phyloP scores from a whole-genome alignment of 805 yeast genomes.

The Wickerhamomyces subpelliculosus region DNA sequence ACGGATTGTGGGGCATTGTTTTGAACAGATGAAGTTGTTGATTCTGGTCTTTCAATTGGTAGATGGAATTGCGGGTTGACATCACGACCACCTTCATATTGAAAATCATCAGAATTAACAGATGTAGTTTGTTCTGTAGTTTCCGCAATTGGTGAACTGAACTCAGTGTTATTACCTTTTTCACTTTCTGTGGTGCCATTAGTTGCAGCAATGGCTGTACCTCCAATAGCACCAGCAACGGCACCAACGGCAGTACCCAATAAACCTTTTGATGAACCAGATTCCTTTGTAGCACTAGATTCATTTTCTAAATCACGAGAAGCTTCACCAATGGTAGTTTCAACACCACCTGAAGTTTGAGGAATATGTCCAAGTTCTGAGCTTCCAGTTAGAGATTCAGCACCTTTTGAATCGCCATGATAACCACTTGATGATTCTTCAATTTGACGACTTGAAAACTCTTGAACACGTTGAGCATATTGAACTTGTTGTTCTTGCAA shows the following conservation, averaged over 20 bases:
- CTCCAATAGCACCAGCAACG: slow-evolving; percentile 23
- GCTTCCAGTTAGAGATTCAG: slow-evolving; percentile 8
- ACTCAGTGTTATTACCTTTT: slow-evolving; percentile 17
- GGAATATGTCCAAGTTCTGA: too few species aligned
- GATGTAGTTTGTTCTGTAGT: slow-evolving; percentile 21
- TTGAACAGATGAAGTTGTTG: slow-evolving; percentile 84
- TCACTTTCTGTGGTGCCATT: slow-evolving; percentile 26
- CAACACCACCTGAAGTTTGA: too few species aligned
- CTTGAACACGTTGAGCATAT: slow-evolving; percentile 32
- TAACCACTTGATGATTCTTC: slow-evolving; percentile 23
- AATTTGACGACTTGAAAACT: slow-evolving; percentile 31
- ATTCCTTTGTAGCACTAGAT: slow-evolving; percentile 1
- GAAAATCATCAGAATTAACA: slow-evolving; percentile 20
- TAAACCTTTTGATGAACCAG: slow-evolving; percentile 4
- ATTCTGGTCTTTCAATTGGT: slow-evolving; percentile 54
- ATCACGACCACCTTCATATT: slow-evolving; percentile 11
- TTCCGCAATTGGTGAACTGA: slow-evolving; percentile 16
- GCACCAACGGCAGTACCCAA: slow-evolving; percentile 21
- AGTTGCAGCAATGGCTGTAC: slow-evolving; percentile 17
- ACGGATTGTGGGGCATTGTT: slow-evolving; percentile 90
- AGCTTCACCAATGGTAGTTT: not conserved
- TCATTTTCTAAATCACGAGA: not conserved
- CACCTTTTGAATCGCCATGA: slow-evolving; percentile 3
- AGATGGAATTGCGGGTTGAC: slow-evolving; percentile 11
- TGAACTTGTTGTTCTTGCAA: slow-evolving; percentile 29